Percentiles rank a stretch among this genome's conserved stretches.
phyloP scores from a whole-genome alignment of 2,329 filamentous ascomycete species.

The Coleophoma eucalyptorum region DNA sequence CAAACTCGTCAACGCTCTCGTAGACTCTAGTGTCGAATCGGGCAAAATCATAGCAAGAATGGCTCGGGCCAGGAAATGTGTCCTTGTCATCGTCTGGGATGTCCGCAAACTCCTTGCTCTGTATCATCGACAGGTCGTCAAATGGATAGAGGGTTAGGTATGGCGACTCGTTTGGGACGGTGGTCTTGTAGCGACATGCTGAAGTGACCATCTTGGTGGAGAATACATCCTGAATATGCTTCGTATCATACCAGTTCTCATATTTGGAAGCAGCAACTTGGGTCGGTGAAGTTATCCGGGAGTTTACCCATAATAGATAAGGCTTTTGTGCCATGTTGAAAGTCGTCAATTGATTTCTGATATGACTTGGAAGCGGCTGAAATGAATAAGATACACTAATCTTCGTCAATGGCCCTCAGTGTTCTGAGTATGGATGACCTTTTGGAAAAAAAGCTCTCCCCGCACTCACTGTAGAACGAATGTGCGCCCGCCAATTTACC shows the following conservation, averaged over 20 bases:
- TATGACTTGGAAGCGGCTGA: neutral
- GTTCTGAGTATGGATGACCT: no score
- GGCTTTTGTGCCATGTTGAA: constrained; percentile 1
- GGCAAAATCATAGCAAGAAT: constrained; percentile 6
- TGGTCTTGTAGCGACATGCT: constrained; percentile 5
- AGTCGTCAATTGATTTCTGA: neutral
- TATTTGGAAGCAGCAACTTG: constrained; percentile 2
- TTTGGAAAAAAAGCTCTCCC: no score
- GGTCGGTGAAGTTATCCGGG: constrained; percentile 4
- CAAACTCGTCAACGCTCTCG: constrained; percentile 7
- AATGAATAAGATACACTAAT: neutral
- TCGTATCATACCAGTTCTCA: constrained; percentile 8
- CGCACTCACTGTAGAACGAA: no score
- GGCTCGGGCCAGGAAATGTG: neutral
- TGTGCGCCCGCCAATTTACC: no score
- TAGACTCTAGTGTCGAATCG: constrained; percentile 10
- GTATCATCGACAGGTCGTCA: constrained; percentile 1
- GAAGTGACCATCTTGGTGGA: constrained; percentile 3
- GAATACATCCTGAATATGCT: constrained; percentile 9
- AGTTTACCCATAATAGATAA: constrained; percentile 7
- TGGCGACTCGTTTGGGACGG: constrained; percentile 1
- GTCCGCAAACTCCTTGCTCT: neutral
- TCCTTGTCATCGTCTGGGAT: constrained; percentile 4
- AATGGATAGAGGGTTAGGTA: constrained; percentile 9
- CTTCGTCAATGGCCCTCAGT: no score